A percentile compares a stretch with the other conserved stretches of the same genome.
These are phyloP conservation scores for Saccharomycopsis babjevae DNA, from an alignment of 805 yeast genomes.

Conservation along the genomic window DNA sequence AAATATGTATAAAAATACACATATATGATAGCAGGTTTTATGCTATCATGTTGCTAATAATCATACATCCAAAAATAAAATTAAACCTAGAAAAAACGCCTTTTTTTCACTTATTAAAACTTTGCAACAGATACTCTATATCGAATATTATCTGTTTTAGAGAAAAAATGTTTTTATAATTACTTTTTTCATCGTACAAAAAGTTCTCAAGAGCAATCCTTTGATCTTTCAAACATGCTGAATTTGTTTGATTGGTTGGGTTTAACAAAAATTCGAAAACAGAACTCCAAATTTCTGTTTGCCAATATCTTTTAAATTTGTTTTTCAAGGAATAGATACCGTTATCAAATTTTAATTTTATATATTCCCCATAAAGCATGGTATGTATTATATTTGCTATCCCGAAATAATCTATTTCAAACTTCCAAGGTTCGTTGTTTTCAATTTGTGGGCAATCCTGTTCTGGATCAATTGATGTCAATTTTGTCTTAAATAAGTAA, in stretches of 20 bases:
- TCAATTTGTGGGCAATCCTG: slow-evolving; percentile 70
- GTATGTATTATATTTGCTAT: slow-evolving; percentile 66
- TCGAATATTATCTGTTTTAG: slow-evolving; percentile 6
- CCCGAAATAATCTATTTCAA: slow-evolving; percentile 77
- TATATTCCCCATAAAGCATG: slow-evolving; percentile 58
- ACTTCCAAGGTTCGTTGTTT: slow-evolving; percentile 53
- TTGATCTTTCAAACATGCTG: slow-evolving; percentile 24
- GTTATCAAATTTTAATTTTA: slow-evolving; percentile 21
- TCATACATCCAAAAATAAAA: neutral
- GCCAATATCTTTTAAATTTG: slow-evolving; percentile 67
- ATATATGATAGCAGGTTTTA: neutral
- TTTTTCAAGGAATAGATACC: slow-evolving; percentile 31
- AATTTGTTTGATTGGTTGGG: slow-evolving; percentile 38
- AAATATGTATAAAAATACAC: neutral
- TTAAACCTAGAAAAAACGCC: neutral
- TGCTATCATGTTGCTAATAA: neutral
- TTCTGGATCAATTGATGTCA: slow-evolving; percentile 43
- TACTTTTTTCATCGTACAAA: slow-evolving; percentile 23
- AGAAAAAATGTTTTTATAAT: slow-evolving; percentile 3
- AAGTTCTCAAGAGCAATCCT: slow-evolving; percentile 34
- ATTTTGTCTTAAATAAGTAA: slow-evolving; percentile 43
- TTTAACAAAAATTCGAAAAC: slow-evolving; percentile 58
- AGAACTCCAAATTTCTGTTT: slow-evolving; percentile 55
- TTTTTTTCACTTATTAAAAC: neutral
- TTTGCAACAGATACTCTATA: slow-evolving; percentile 1